Evolutionary conservation across 495 filamentous ascomycete genomes (phyloP).

Genomic region (Margaritispora aquatica): DNA sequence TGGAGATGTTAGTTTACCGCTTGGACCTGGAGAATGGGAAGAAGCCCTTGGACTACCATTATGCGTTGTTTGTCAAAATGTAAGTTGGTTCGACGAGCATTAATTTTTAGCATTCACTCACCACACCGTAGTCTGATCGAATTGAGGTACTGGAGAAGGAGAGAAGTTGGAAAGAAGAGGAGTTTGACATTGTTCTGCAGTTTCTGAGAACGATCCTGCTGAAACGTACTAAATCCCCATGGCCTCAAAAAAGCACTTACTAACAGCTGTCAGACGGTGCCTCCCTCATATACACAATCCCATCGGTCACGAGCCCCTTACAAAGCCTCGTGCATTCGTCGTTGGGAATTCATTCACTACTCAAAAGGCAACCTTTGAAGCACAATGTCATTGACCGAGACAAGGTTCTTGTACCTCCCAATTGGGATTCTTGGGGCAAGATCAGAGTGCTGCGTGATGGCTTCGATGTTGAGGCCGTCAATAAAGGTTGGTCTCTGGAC

Average conservation of each 20-base stretch:
- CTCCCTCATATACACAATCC: slow-evolving; percentile 84
- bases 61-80: slow-evolving; percentile 90
- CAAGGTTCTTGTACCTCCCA: slow-evolving; percentile 87
- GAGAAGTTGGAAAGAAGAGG: slow-evolving; percentile 85
- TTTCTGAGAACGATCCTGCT: slow-evolving; percentile 80
- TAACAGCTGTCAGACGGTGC: slow-evolving; percentile 62
- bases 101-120: too few species aligned
- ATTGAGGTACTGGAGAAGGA: slow-evolving; percentile 84
- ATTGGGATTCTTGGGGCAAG: slow-evolving; percentile 99
- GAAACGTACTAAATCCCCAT: slow-evolving; percentile 54
- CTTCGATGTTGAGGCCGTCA: slow-evolving; percentile 85
- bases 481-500: slow-evolving; percentile 77
- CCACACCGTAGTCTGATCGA: slow-evolving; percentile 62
- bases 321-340: slow-evolving; percentile 81
- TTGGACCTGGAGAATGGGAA: slow-evolving; percentile 92
- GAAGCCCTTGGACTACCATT: slow-evolving; percentile 83
- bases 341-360: slow-evolving; percentile 81
- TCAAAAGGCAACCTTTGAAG: slow-evolving; percentile 77
- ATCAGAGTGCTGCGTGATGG: slow-evolving; percentile 90
- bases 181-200: slow-evolving; percentile 88
- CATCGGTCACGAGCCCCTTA: slow-evolving; percentile 70
- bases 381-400: slow-evolving; percentile 96
- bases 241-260: neutral
- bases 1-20: slow-evolving; percentile 62
- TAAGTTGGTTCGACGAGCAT: slow-evolving; percentile 34